Percentiles rank a stretch among this genome's conserved stretches.
Evolutionary conservation across 768 basidiomycete genomes (phyloP).

Genomic region (Galerina marginata): DNA sequence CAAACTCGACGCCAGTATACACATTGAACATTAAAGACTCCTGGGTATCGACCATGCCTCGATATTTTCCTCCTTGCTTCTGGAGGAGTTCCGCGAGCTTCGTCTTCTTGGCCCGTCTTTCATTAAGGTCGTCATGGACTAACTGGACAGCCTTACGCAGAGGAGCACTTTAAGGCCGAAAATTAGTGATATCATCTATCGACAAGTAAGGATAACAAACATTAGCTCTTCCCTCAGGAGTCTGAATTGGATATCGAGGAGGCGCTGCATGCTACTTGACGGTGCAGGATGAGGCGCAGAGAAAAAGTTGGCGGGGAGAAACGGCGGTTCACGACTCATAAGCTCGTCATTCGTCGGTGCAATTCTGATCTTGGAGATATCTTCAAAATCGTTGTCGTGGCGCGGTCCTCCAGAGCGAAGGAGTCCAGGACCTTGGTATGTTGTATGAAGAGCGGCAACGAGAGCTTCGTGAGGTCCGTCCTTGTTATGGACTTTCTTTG

Average conservation of each 20-base stretch:
- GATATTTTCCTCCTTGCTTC: slow-evolving; percentile 65
- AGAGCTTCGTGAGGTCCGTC: slow-evolving; percentile 36
- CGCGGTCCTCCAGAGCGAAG: slow-evolving; percentile 55
- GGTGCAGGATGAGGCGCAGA: slow-evolving; percentile 69
- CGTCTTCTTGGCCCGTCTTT: slow-evolving; percentile 31
- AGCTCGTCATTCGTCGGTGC: slow-evolving; percentile 76
- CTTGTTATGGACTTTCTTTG: slow-evolving; percentile 9
- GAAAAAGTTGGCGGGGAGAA: slow-evolving; percentile 63
- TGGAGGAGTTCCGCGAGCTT: slow-evolving; percentile 50
- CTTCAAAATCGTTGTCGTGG: slow-evolving; percentile 70
- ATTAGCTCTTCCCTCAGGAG: slow-evolving; percentile 75
- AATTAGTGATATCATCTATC: neutral
- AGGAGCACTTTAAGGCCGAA: slow-evolving; percentile 46
- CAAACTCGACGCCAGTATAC: slow-evolving; percentile 59
- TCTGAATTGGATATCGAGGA: slow-evolving; percentile 78
- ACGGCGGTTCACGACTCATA: slow-evolving; percentile 50
- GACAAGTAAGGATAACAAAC: slow-evolving; percentile 38
- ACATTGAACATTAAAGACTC: slow-evolving; percentile 66
- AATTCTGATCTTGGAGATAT: slow-evolving; percentile 65
- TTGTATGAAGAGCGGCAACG: slow-evolving; percentile 40
- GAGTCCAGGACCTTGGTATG: slow-evolving; percentile 62
- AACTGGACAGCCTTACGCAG: slow-evolving; percentile 55
- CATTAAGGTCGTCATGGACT: slow-evolving; percentile 46
- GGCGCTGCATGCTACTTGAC: slow-evolving; percentile 61
- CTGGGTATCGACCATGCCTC: slow-evolving; percentile 41